phyloP scores from a whole-genome alignment of 768 basidiomycete species.

The Suillus tomentosus region DNA sequence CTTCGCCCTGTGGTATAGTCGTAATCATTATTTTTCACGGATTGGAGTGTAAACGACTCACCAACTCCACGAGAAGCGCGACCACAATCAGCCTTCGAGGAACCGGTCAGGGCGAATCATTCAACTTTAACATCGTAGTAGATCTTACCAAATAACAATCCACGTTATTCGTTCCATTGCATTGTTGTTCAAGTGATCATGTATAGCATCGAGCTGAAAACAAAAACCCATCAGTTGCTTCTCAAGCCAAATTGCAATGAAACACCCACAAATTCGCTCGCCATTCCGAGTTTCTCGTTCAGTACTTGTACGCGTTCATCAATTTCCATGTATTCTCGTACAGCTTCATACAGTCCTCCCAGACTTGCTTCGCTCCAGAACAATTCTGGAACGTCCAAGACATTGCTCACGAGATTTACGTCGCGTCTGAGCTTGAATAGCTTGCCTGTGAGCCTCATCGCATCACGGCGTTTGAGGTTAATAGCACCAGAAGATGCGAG shows the following conservation, averaged over 20 bases:
- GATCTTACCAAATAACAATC: conserved; percentile 63
- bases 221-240: neutral
- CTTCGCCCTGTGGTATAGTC: conserved; percentile 64
- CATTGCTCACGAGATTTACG: conserved; percentile 89
- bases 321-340: conserved; percentile 95
- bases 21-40: neutral
- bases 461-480: conserved; percentile 74
- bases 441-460: conserved; percentile 82
- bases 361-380: conserved; percentile 95
- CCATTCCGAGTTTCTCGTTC: conserved; percentile 86
- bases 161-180: conserved; percentile 91
- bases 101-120: conserved; percentile 18
- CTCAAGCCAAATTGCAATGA: conserved; percentile 2
- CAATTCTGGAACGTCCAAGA: conserved; percentile 89
- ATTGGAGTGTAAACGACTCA: conserved; percentile 33
- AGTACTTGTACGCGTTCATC: conserved; percentile 77
- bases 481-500: conserved; percentile 79
- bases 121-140: conserved; percentile 29
- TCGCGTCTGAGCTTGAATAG: conserved; percentile 88
- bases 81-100: conserved; percentile 79
- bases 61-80: conserved; percentile 86
- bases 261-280: conserved; percentile 84
- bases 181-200: conserved; percentile 87
- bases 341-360: conserved; percentile 87
- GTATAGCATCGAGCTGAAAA: conserved; percentile 83